Conservation (phyloP, 176 grass and related monocot genomes). For the Juncus inflexus region DNA sequence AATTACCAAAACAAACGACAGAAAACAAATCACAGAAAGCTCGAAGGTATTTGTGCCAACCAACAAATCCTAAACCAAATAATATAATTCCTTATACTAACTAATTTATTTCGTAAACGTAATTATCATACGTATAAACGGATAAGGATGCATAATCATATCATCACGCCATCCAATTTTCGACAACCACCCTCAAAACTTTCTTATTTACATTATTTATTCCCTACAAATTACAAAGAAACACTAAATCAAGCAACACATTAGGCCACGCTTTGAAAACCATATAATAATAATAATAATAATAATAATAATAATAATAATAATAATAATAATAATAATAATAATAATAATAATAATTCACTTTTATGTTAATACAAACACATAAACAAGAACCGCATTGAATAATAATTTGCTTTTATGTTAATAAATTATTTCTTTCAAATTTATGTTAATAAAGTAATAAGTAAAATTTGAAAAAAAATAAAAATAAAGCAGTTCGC, state of each 20-base stretch:
- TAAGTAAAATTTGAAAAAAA: constrained; percentile 21
- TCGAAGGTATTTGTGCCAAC: background rate
- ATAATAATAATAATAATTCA: too few relatives aligned
- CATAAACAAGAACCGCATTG: background rate
- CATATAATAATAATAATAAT: too few relatives aligned
- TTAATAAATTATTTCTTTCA: background rate
- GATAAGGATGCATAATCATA: constrained; percentile 25
- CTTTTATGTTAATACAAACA: too few relatives aligned
- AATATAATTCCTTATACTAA: constrained; percentile 10
- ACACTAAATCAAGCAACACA: too few relatives aligned
- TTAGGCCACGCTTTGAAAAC: too few relatives aligned
- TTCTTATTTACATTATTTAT: too few relatives aligned
- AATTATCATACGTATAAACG: constrained; percentile 13
- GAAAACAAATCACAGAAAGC: background rate
- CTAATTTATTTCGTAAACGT: constrained; percentile 37
- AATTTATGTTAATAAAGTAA: background rate
- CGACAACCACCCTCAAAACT: too few relatives aligned
- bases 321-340: too few relatives aligned
- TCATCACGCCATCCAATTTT: too few relatives aligned
- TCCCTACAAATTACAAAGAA: too few relatives aligned
- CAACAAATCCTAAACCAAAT: background rate
- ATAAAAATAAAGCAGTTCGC: constrained; percentile 23
- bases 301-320: too few relatives aligned
- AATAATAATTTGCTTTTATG: background rate
- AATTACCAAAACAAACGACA: too few relatives aligned